phyloP scores from a whole-genome alignment of 805 yeast genomes.

The Torulaspora indica region DNA sequence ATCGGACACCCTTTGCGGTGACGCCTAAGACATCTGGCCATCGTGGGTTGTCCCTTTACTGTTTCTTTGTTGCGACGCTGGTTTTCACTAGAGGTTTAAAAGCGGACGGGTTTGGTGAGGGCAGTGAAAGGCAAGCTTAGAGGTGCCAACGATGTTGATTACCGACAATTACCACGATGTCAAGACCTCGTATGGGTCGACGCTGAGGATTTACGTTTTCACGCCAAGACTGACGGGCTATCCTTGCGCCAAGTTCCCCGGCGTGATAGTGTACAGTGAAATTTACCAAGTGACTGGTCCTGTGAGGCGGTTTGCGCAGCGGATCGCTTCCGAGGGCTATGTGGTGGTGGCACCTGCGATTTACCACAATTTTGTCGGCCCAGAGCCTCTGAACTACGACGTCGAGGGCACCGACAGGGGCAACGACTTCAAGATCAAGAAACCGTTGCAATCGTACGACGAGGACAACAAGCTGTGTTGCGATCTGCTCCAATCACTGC shows the following conservation, averaged over 20 bases:
- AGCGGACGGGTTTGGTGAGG: too few species aligned
- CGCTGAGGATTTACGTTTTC: constrained; percentile 59
- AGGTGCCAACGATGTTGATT: constrained; percentile 49
- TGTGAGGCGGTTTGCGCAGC: constrained; percentile 69
- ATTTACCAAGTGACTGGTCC: constrained; percentile 84
- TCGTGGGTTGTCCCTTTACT: background rate
- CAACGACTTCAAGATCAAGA: constrained; percentile 58
- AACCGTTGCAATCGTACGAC: constrained; percentile 67
- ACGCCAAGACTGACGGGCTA: constrained; percentile 68
- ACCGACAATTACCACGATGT: constrained; percentile 63
- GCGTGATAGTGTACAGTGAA: constrained; percentile 72
- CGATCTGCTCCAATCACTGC: constrained; percentile 53
- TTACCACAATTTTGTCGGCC: constrained; percentile 66
- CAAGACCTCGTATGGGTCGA: constrained; percentile 58
- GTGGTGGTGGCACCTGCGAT: constrained; percentile 76
- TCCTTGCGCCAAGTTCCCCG: constrained; percentile 78
- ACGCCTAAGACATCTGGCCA: constrained; percentile 21
- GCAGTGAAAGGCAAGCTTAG: background rate
- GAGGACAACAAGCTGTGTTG: constrained; percentile 64
- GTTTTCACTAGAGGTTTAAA: too few species aligned
- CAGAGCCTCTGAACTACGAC: constrained; percentile 65
- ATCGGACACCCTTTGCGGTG: constrained; percentile 22
- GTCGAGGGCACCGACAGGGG: constrained; percentile 72
- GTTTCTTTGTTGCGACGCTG: too few species aligned
- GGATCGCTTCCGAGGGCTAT: constrained; percentile 74